These are phyloP conservation scores for Paecilomyces sp. DNA, from an alignment of 2,329 filamentous ascomycete genomes.

Conservation along the genomic window DNA sequence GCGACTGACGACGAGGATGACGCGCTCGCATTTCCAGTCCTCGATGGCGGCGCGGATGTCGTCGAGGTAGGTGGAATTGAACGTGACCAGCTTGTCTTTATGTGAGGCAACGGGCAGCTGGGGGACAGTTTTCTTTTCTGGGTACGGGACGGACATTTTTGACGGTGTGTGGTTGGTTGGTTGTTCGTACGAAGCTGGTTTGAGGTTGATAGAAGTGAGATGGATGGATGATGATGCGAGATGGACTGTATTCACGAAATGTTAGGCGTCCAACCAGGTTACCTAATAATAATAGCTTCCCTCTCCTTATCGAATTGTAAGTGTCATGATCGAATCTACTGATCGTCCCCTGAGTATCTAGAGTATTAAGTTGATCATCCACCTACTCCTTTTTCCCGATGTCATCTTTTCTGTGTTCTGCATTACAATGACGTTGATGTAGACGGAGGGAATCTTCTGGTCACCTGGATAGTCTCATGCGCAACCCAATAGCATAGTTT, in stretches of 20 bases:
- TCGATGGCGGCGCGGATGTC: neutral
- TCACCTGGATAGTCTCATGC: too few species aligned
- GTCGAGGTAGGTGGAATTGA: constrained; percentile 3
- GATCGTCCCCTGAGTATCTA: too few species aligned
- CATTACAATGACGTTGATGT: too few species aligned
- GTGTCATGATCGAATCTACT: too few species aligned
- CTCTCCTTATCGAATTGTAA: too few species aligned
- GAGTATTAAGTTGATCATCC: too few species aligned
- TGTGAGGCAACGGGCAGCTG: constrained; percentile 12
- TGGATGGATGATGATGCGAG: neutral
- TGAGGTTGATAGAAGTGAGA: neutral
- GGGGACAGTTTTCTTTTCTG: neutral
- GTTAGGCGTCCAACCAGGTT: neutral
- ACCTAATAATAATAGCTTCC: too few species aligned
- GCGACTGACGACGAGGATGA: constrained; percentile 1
- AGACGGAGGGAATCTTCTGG: too few species aligned
- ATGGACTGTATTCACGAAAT: neutral
- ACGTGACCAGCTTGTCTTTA: constrained; percentile 1
- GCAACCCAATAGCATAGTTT: too few species aligned
- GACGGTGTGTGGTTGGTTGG: neutral
- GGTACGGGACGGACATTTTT: neutral
- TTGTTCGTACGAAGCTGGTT: neutral
- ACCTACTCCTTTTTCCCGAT: too few species aligned
- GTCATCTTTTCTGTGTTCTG: too few species aligned
- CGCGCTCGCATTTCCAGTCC: constrained; percentile 1